These are phyloP conservation scores for Gelatoporia subvermispora DNA, from an alignment of 768 basidiomycete species.

Conservation along the genomic window DNA sequence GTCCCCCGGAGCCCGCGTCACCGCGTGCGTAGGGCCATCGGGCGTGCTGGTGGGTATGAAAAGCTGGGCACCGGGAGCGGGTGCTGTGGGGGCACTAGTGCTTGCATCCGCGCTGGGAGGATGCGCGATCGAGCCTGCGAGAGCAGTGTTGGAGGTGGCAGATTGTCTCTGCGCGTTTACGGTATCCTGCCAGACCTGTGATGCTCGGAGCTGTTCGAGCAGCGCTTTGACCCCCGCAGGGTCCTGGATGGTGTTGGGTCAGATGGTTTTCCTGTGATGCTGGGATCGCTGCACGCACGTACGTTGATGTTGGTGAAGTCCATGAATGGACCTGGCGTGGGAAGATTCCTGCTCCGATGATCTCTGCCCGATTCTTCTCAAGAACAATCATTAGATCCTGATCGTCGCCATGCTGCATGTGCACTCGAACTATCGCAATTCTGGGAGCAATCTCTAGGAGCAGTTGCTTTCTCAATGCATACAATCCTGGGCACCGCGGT, in stretches of 20 bases:
- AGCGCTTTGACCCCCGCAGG: slow-evolving; percentile 61
- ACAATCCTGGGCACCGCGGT: too few relatives aligned
- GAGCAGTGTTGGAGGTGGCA: background rate
- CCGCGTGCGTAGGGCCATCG: background rate
- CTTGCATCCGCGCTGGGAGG: background rate
- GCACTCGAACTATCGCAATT: too few relatives aligned
- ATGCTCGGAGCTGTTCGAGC: slow-evolving; percentile 62
- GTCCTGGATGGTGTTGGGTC: slow-evolving; percentile 40
- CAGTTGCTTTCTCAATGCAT: too few relatives aligned
- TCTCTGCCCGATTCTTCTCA: too few relatives aligned
- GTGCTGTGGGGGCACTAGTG: too few relatives aligned
- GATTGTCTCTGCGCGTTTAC: slow-evolving; percentile 14
- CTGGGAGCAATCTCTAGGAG: too few relatives aligned
- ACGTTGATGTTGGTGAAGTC: slow-evolving; percentile 58
- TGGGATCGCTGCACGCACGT: slow-evolving; percentile 5
- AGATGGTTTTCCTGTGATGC: background rate
- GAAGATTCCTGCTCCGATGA: background rate
- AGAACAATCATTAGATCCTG: too few relatives aligned
- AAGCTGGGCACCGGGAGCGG: too few relatives aligned
- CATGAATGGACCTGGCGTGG: slow-evolving; percentile 24
- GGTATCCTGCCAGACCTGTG: slow-evolving; percentile 64
- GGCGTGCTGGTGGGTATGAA: too few relatives aligned
- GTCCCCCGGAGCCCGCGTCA: background rate
- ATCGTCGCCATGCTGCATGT: too few relatives aligned
- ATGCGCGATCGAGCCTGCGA: background rate